These are phyloP conservation scores for Septoria linicola DNA, from an alignment of 2,329 filamentous ascomycete species.

Conservation along the genomic window DNA sequence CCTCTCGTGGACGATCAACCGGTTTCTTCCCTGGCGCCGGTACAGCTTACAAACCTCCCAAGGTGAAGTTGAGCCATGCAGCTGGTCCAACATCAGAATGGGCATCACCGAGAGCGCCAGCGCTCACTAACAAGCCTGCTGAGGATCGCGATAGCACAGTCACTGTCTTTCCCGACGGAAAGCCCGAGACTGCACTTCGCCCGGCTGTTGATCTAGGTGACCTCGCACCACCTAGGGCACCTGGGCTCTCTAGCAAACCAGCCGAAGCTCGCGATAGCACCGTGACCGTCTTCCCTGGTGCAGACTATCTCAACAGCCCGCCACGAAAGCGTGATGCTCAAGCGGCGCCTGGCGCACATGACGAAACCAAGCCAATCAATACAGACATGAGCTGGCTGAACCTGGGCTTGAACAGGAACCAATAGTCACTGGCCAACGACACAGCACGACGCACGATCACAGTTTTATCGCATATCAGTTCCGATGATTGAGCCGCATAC, in stretches of 20 bases:
- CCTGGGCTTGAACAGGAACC: constrained; percentile 45
- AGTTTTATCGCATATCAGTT: background rate
- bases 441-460: background rate
- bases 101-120: constrained; percentile 25
- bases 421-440: background rate
- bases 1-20: constrained; percentile 49
- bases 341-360: constrained; percentile 35
- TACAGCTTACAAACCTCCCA: constrained; percentile 31
- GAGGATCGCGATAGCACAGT: constrained; percentile 35
- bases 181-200: background rate
- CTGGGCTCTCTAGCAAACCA: constrained; percentile 16
- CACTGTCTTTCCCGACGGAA: constrained; percentile 38
- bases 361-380: constrained; percentile 34
- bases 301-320: constrained; percentile 31
- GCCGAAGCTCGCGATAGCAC: constrained; percentile 34
- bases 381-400: constrained; percentile 79
- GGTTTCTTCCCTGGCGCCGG: constrained; percentile 45
- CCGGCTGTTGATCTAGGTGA: constrained; percentile 1
- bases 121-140: constrained; percentile 16
- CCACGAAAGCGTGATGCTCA: constrained; percentile 39
- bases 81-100: constrained; percentile 29
- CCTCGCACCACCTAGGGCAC: constrained; percentile 17
- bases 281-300: constrained; percentile 40
- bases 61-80: constrained; percentile 29
- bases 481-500: background rate